Conservation (phyloP, 305 asterid species). For the Nicotiana rustica region DNA sequence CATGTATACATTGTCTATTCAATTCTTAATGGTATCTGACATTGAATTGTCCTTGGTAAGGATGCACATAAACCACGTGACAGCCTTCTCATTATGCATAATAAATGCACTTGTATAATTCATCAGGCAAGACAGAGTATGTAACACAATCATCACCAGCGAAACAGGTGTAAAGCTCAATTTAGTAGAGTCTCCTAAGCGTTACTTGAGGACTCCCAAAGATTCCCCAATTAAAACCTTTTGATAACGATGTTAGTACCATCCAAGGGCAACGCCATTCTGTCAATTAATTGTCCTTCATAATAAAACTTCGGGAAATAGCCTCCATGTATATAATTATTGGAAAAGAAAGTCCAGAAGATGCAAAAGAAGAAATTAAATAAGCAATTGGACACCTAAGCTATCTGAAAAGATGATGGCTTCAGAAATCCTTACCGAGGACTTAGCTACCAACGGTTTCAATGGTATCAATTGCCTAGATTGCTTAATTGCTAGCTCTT, state of each 20-base stretch:
- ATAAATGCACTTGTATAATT: neutral
- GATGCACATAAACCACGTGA: neutral
- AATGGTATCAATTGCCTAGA: constrained; percentile 85
- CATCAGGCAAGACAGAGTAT: neutral
- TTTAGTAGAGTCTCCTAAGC: neutral
- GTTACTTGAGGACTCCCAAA: neutral
- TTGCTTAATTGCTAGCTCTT: constrained; percentile 84
- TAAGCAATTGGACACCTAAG: constrained; percentile 11
- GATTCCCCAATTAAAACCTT: constrained; percentile 8
- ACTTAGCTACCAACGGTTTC: constrained; percentile 73
- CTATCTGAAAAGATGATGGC: neutral
- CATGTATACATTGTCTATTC: neutral
- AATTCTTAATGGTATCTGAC: neutral
- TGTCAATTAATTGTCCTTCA: neutral
- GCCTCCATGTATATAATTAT: neutral
- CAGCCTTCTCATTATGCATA: neutral
- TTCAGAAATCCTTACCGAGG: constrained; percentile 56
- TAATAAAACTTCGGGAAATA: neutral
- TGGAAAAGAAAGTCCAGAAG: neutral
- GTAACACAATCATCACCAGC: constrained; percentile 14
- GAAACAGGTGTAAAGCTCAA: constrained; percentile 23
- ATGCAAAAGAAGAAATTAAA: neutral
- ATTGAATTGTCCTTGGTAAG: neutral
- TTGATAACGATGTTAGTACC: neutral
- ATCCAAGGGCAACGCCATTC: neutral